Percentiles rank a stretch among this genome's conserved stretches.
Evolutionary conservation across 2,329 filamentous ascomycete species (phyloP).

Genomic region (Calonectria montana): DNA sequence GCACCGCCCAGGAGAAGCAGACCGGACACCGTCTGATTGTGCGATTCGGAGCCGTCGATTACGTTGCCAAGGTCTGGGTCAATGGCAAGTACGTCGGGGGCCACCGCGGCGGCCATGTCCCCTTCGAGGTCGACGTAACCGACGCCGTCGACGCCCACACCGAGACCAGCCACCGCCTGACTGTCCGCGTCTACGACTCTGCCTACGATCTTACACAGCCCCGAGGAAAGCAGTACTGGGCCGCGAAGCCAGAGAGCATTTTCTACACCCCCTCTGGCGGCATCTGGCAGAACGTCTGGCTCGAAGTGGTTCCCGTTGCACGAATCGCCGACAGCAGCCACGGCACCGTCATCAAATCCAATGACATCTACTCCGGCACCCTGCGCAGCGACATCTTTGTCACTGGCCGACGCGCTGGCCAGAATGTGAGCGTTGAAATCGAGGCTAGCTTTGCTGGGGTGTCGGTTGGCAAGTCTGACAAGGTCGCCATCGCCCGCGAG

Average conservation of each 20-base stretch:
- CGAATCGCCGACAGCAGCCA: conserved; percentile 66
- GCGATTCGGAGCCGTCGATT: conserved; percentile 72
- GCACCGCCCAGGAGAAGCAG: conserved; percentile 54
- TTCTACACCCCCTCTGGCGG: conserved; percentile 69
- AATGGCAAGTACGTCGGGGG: conserved; percentile 63
- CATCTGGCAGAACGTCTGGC: conserved; percentile 69
- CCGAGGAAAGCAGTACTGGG: conserved; percentile 76
- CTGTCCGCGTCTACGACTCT: conserved; percentile 71
- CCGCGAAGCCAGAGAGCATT: conserved; percentile 68
- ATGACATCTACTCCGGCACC: conserved; percentile 63
- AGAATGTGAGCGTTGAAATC: conserved; percentile 62
- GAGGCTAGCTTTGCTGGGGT: conserved; percentile 63
- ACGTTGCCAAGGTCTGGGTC: conserved; percentile 68
- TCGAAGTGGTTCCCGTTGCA: conserved; percentile 64
- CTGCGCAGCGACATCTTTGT: conserved; percentile 64
- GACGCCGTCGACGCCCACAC: conserved; percentile 52
- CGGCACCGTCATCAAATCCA: conserved; percentile 68
- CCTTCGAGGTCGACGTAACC: conserved; percentile 68
- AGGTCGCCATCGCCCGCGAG: conserved; percentile 59
- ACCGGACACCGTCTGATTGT: conserved; percentile 58
- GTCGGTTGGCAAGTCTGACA: conserved; percentile 56
- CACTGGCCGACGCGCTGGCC: conserved; percentile 59
- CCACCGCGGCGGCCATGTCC: conserved; percentile 70
- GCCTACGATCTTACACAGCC: conserved; percentile 73
- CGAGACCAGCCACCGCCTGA: conserved; percentile 54